Evolutionary conservation across 2,329 filamentous ascomycete genomes (phyloP).

Genomic region (Podosphaera fusca): DNA sequence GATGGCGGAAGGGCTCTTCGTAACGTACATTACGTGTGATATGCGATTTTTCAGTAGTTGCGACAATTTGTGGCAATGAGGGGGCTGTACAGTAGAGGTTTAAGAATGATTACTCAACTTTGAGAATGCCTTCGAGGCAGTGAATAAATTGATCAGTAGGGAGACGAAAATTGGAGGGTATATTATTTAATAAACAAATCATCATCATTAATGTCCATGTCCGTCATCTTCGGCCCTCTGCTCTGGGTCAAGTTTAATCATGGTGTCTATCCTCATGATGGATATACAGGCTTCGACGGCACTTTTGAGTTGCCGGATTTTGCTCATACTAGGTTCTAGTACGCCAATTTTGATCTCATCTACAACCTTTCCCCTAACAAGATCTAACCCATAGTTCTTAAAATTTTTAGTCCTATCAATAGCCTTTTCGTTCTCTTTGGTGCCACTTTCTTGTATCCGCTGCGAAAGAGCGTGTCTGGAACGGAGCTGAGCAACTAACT

Average conservation of each 20-base stretch:
- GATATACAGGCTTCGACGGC: slow-evolving; percentile 96
- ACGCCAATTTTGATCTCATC: slow-evolving; percentile 91
- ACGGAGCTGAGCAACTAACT: slow-evolving; percentile 85
- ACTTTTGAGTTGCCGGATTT: slow-evolving; percentile 93
- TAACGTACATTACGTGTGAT: no score
- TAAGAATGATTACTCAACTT: no score
- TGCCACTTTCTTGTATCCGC: slow-evolving; percentile 68
- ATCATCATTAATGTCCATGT: slow-evolving; percentile 45
- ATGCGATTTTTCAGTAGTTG: no score
- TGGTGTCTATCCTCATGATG: slow-evolving; percentile 97
- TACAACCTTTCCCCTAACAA: slow-evolving; percentile 70
- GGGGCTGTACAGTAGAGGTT: no score
- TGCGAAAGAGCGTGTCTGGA: slow-evolving; percentile 87
- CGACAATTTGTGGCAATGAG: no score
- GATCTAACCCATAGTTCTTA: slow-evolving; percentile 92
- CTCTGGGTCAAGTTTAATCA: slow-evolving; percentile 95
- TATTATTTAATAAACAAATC: no score
- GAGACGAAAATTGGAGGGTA: no score
- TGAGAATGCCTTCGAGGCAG: no score
- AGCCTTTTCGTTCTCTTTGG: slow-evolving; percentile 66
- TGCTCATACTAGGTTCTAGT: slow-evolving; percentile 92
- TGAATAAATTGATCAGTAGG: background rate
- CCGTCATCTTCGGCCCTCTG: slow-evolving; percentile 54
- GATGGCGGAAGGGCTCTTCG: no score
- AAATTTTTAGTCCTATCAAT: slow-evolving; percentile 89